Percentiles rank a stretch among this genome's conserved stretches.
phyloP scores from a whole-genome alignment of 1,284 basidiomycete genomes.

The Trametes polyzona region DNA sequence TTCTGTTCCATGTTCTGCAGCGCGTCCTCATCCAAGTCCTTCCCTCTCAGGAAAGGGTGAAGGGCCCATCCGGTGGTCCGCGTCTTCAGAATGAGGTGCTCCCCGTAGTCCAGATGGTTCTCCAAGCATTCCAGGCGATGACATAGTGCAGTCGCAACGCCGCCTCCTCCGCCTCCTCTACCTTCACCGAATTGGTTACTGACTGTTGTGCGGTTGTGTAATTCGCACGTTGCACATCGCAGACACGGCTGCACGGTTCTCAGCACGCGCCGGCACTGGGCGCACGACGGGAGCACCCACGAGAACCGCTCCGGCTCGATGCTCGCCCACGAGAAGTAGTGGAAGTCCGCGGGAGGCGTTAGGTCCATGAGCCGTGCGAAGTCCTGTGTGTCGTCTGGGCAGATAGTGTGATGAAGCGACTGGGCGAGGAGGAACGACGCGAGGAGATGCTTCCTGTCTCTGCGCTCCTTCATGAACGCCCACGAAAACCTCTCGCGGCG shows the following conservation, averaged over 20 bases:
- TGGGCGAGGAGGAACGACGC: slow-evolving; percentile 18
- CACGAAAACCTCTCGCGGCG: slow-evolving; percentile 14
- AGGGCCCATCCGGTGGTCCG: slow-evolving; percentile 4
- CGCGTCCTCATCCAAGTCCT: too few relatives aligned
- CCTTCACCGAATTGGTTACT: too few relatives aligned
- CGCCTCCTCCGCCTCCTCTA: background rate
- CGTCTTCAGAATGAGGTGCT: slow-evolving; percentile 2
- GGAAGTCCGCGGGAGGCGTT: slow-evolving; percentile 9
- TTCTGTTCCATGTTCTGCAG: too few relatives aligned
- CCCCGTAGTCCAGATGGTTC: background rate
- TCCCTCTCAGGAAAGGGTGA: too few relatives aligned
- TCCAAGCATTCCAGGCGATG: slow-evolving; percentile 18
- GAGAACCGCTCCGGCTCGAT: slow-evolving; percentile 16
- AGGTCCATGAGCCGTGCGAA: background rate
- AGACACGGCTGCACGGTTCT: slow-evolving; percentile 17
- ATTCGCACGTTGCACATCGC: background rate
- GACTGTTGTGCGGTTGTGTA: background rate
- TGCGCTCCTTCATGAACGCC: slow-evolving; percentile 2
- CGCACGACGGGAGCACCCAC: slow-evolving; percentile 8
- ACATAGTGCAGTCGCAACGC: slow-evolving; percentile 20
- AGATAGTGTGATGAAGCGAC: background rate
- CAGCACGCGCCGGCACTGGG: slow-evolving; percentile 6
- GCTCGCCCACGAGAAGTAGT: slow-evolving; percentile 1
- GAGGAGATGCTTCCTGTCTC: slow-evolving; percentile 16
- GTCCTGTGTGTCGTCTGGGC: slow-evolving; percentile 10